These are phyloP conservation scores for Pichia sp. DNA, from an alignment of 1,139 yeast genomes.

Conservation along the genomic window DNA sequence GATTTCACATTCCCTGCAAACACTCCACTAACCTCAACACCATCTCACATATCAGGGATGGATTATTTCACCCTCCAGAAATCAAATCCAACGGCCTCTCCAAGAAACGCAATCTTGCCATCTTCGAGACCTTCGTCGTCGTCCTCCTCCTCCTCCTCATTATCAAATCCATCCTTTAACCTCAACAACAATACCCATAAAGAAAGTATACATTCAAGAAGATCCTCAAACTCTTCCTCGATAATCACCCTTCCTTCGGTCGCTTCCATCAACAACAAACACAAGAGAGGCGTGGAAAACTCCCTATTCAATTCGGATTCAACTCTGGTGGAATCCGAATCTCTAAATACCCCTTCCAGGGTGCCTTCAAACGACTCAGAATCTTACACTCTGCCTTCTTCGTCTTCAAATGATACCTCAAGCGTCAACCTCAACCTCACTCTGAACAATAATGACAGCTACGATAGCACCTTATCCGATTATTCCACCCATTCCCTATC, in stretches of 20 bases:
- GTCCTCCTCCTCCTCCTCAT: too few species aligned
- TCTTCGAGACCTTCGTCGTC: too few species aligned
- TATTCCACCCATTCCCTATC: background rate
- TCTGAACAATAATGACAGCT: background rate
- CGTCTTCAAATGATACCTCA: background rate
- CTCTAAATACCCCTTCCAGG: too few species aligned
- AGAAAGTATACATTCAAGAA: background rate
- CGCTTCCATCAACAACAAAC: background rate
- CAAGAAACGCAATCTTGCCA: too few species aligned
- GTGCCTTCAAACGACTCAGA: too few species aligned
- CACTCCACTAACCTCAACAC: slow-evolving; percentile 2
- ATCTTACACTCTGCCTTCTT: background rate
- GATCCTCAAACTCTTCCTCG: slow-evolving; percentile 2
- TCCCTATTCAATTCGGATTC: slow-evolving; percentile 16
- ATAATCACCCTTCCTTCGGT: background rate
- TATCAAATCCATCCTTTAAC: too few species aligned
- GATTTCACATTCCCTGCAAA: slow-evolving; percentile 5
- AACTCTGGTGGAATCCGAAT: slow-evolving; percentile 13
- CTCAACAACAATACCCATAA: background rate
- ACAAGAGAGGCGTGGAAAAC: slow-evolving; percentile 11
- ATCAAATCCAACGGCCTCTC: background rate
- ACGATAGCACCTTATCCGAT: background rate
- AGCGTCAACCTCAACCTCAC: background rate
- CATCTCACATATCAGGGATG: background rate
- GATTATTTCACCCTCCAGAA: slow-evolving; percentile 1